A percentile compares a stretch with the other conserved stretches of the same genome.
Conservation (phyloP, 441 rosid genomes). For the Brassica hybrid region DNA sequence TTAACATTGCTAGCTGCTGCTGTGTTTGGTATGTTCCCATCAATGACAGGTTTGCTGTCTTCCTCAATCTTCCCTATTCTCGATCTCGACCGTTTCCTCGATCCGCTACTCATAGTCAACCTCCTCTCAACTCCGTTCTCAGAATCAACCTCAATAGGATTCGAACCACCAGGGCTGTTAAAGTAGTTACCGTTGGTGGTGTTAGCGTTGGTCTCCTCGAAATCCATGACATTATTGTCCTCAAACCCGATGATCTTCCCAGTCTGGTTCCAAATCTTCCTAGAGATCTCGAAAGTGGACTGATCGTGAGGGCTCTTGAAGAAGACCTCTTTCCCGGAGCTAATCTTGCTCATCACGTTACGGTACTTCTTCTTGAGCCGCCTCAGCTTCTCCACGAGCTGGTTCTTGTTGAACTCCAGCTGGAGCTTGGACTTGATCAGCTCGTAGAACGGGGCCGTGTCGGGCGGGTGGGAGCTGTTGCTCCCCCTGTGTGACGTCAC, state of each 20-base stretch:
- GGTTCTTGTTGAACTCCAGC: slow-evolving; percentile 96
- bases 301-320: slow-evolving; percentile 94
- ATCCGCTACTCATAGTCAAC: slow-evolving; percentile 50
- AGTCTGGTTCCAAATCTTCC: slow-evolving; percentile 81
- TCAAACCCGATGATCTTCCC: slow-evolving; percentile 52
- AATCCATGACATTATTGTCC: slow-evolving; percentile 59
- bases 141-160: slow-evolving; percentile 42
- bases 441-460: slow-evolving; percentile 89
- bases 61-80: slow-evolving; percentile 60
- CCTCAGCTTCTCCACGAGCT: slow-evolving; percentile 93
- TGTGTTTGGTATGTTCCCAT: slow-evolving; percentile 24
- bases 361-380: slow-evolving; percentile 92
- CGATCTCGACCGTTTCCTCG: slow-evolving; percentile 64
- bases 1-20: slow-evolving; percentile 26
- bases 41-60: slow-evolving; percentile 31
- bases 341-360: slow-evolving; percentile 71
- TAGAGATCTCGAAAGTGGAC: slow-evolving; percentile 91
- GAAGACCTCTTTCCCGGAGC: slow-evolving; percentile 82
- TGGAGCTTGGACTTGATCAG: slow-evolving; percentile 93
- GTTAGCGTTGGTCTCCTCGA: slow-evolving; percentile 52
- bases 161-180: slow-evolving; percentile 39
- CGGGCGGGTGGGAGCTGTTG: slow-evolving; percentile 67
- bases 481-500: slow-evolving; percentile 51
- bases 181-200: slow-evolving; percentile 40
- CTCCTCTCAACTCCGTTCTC: slow-evolving; percentile 57